phyloP scores from a whole-genome alignment of 2,329 filamentous ascomycete species.

The Nemania sp. region DNA sequence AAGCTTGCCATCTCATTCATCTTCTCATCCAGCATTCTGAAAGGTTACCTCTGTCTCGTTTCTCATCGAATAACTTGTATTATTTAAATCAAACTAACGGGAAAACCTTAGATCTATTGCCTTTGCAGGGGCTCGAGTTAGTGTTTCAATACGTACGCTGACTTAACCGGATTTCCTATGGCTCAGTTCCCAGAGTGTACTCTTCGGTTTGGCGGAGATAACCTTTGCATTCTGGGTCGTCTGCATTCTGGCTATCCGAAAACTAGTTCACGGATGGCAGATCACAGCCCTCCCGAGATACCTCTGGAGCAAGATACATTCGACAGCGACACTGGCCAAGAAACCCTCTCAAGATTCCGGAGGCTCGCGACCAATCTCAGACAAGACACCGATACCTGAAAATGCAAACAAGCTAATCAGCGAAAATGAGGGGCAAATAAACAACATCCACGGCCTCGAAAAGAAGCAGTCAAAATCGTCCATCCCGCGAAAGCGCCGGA shows the following conservation, averaged over 20 bases:
- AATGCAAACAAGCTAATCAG: neutral
- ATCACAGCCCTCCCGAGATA: slow-evolving; percentile 6
- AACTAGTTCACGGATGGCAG: neutral
- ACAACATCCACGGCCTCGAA: neutral
- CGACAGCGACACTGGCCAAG: neutral
- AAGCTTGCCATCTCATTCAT: slow-evolving; percentile 8
- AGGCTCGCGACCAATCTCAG: neutral
- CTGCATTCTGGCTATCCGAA: neutral
- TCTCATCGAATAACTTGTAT: neutral
- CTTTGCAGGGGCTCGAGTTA: slow-evolving; percentile 18
- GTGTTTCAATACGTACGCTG: slow-evolving; percentile 9
- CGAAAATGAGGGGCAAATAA: neutral
- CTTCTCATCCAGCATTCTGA: slow-evolving; percentile 17
- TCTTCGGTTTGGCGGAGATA: slow-evolving; percentile 12
- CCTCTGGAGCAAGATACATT: slow-evolving; percentile 11
- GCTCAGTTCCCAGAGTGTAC: slow-evolving; percentile 16
- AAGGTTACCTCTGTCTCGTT: neutral
- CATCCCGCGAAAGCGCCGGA: neutral
- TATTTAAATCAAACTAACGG: neutral
- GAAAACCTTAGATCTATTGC: neutral
- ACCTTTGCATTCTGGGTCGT: slow-evolving; percentile 12
- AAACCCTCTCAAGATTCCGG: slow-evolving; percentile 1
- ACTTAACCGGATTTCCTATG: slow-evolving; percentile 10
- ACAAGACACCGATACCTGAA: neutral
- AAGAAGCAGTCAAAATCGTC: neutral